Conservation (phyloP, 768 basidiomycete species). For the Russula compacta region DNA sequence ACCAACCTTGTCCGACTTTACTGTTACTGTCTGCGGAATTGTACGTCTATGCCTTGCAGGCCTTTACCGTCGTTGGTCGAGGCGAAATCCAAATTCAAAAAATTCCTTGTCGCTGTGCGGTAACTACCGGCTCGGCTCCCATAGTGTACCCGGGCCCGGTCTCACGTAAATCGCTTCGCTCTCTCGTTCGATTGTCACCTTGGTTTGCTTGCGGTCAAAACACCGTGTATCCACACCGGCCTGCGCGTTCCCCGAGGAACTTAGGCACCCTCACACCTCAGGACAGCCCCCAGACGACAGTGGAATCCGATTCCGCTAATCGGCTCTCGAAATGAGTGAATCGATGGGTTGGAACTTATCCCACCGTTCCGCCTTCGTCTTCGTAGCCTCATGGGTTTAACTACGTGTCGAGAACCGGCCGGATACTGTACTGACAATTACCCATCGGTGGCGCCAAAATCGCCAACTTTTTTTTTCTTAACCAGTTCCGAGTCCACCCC, state of each 20-base stretch:
- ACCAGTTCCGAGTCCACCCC: neutral
- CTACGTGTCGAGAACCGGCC: neutral
- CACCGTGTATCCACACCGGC: no score
- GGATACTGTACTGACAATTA: no score
- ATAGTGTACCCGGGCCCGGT: no score
- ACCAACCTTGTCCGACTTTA: no score
- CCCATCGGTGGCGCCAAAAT: no score
- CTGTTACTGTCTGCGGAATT: no score
- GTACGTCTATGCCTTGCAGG: no score
- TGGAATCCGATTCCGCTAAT: neutral
- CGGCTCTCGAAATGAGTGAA: neutral
- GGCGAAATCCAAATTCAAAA: no score
- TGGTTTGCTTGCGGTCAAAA: neutral
- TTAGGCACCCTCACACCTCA: neutral
- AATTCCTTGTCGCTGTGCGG: no score
- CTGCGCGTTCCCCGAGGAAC: no score
- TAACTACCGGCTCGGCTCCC: no score
- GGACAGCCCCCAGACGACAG: neutral
- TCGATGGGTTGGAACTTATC: neutral
- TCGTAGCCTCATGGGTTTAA: neutral
- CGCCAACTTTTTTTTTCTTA: neutral
- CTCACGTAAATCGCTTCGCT: neutral
- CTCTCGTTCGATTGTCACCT: neutral
- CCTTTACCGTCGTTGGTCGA: no score
- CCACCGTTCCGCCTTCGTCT: neutral